Percentiles rank a stretch among this genome's conserved stretches.
phyloP scores from a whole-genome alignment of 2,329 filamentous ascomycete genomes.

The Drechslerella dactyloides region DNA sequence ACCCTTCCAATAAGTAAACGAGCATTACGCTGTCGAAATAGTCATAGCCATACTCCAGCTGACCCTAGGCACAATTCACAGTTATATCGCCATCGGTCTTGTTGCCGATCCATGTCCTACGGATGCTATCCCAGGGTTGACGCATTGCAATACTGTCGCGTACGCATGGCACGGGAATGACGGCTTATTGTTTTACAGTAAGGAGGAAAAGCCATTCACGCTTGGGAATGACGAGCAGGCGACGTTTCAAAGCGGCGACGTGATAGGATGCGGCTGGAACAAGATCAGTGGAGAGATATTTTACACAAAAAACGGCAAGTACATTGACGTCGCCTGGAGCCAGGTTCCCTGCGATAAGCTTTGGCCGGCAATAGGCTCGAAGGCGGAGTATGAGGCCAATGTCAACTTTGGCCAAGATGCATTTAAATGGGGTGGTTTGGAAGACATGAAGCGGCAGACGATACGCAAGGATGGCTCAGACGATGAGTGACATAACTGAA shows the following conservation, averaged over 20 bases:
- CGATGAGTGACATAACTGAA: not conserved
- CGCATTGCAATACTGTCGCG: conserved; percentile 15
- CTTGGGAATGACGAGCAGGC: not conserved
- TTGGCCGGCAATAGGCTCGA: conserved; percentile 33
- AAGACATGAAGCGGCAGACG: conserved; percentile 12
- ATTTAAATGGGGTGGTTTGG: conserved; percentile 29
- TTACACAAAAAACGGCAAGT: conserved; percentile 33
- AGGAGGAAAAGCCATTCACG: conserved; percentile 5
- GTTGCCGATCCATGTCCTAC: conserved; percentile 34
- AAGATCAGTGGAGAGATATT: conserved; percentile 18
- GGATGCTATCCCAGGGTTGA: conserved; percentile 25
- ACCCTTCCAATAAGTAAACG: conserved; percentile 23
- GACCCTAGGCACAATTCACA: not conserved
- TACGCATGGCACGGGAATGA: conserved; percentile 46
- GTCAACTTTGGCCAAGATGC: conserved; percentile 35
- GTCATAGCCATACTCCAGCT: not conserved
- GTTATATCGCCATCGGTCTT: conserved; percentile 26
- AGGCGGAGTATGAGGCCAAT: conserved; percentile 19
- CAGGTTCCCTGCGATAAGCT: conserved; percentile 25
- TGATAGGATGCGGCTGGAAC: conserved; percentile 34
- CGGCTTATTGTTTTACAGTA: conserved; percentile 18
- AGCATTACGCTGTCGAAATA: too few relatives aligned
- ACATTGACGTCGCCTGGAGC: conserved; percentile 17
- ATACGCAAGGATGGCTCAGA: not conserved
- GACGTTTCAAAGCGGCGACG: conserved; percentile 18